Conservation (phyloP, 768 basidiomycete genomes). For the Boletus reticuloceps region DNA sequence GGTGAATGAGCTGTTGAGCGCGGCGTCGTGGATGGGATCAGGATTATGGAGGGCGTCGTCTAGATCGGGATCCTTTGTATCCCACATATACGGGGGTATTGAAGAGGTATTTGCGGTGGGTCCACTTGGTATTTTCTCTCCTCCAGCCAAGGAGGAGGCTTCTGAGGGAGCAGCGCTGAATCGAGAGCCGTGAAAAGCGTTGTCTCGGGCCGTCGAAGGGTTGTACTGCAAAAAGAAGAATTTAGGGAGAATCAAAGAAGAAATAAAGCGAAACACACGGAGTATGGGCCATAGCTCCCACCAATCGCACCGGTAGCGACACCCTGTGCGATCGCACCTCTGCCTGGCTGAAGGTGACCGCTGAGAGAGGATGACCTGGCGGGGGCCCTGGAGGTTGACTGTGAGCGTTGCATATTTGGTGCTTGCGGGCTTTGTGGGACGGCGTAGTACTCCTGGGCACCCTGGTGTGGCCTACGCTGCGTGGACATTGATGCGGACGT, state of each 20-base stretch:
- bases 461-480: constrained; percentile 44
- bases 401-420: constrained; percentile 28
- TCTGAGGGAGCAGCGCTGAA: constrained; percentile 59
- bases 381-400: constrained; percentile 23
- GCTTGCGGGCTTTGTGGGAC: constrained; percentile 63
- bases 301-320: constrained; percentile 82
- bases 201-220: constrained; percentile 40
- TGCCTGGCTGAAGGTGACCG: constrained; percentile 35
- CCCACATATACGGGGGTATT: constrained; percentile 73
- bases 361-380: constrained; percentile 28
- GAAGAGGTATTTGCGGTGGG: constrained; percentile 51
- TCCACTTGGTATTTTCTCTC: constrained; percentile 33
- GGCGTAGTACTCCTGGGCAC: constrained; percentile 57
- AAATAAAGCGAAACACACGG: constrained; percentile 46
- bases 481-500: constrained; percentile 20
- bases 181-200: constrained; percentile 48
- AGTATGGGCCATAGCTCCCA: constrained; percentile 81
- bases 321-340: constrained; percentile 64
- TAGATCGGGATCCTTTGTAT: constrained; percentile 75
- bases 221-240: constrained; percentile 46
- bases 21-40: constrained; percentile 68
- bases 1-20: constrained; percentile 57
- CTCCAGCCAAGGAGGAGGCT: constrained; percentile 36
- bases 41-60: constrained; percentile 92
- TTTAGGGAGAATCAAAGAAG: neutral